Evolutionary conservation across 176 grass and related monocot genomes (phyloP).

Genomic region (Phyllostachys edulis): DNA sequence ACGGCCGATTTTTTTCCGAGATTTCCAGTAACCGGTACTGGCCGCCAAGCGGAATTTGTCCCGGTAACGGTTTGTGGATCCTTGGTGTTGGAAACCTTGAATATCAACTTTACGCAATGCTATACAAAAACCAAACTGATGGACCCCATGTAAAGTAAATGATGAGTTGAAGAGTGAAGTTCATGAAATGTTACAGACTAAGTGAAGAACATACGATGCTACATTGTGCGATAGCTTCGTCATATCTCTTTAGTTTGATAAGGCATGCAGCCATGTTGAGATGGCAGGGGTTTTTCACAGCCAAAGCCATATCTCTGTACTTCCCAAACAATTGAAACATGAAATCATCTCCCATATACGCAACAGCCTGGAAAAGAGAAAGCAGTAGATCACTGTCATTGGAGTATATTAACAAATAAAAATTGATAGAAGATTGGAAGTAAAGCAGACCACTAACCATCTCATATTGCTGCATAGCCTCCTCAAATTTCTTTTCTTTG

Average conservation of each 20-base stretch:
- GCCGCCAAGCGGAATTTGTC: too few species aligned
- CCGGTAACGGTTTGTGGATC: too few species aligned
- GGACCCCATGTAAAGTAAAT: not conserved
- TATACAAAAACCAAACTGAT: too few species aligned
- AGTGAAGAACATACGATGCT: constrained; percentile 56
- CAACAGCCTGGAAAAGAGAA: constrained; percentile 71
- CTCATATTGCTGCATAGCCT: constrained; percentile 97
- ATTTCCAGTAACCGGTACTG: too few species aligned
- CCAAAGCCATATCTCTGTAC: constrained; percentile 96
- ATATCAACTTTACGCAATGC: not conserved
- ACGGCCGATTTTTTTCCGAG: too few species aligned
- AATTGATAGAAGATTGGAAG: not conserved
- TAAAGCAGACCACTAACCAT: constrained; percentile 51
- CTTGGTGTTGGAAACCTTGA: not conserved
- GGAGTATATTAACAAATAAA: not conserved
- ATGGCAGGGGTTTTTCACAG: constrained; percentile 95
- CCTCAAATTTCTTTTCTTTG: constrained; percentile 81
- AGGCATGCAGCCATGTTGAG: constrained; percentile 93
- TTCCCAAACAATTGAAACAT: constrained; percentile 99
- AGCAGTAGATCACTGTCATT: constrained; percentile 5
- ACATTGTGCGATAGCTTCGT: constrained; percentile 85
- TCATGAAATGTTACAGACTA: not conserved
- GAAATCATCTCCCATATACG: constrained; percentile 98
- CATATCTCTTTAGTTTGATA: constrained; percentile 69
- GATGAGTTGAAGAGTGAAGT: not conserved